These are phyloP conservation scores for Kalaharituber pfeilii DNA, from an alignment of 2,329 filamentous ascomycete genomes.

Conservation along the genomic window DNA sequence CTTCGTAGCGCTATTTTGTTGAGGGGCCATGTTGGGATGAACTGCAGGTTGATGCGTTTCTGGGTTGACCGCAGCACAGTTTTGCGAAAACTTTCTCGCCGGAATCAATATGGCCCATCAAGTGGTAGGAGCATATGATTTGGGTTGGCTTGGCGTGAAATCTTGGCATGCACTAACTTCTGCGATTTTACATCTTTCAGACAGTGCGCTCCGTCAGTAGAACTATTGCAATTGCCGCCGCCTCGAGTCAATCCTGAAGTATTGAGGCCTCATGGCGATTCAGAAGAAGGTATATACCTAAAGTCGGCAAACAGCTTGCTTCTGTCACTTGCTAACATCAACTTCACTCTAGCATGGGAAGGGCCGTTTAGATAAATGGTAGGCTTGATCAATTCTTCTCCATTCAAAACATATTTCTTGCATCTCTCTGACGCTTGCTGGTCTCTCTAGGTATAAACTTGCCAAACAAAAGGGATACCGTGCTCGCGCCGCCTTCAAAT, in stretches of 20 bases:
- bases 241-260: no score
- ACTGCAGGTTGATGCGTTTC: not conserved
- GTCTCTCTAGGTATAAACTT: slow-evolving; percentile 49
- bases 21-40: not conserved
- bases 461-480: slow-evolving; percentile 97
- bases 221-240: no score
- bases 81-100: not conserved
- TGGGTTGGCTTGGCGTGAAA: slow-evolving; percentile 2
- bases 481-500: slow-evolving; percentile 89
- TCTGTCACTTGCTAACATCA: slow-evolving; percentile 13
- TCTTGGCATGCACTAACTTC: slow-evolving; percentile 13
- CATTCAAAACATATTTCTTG: no score
- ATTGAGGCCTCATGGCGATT: slow-evolving; percentile 95
- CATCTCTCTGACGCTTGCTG: slow-evolving; percentile 4
- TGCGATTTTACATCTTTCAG: slow-evolving; percentile 5
- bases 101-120: no score
- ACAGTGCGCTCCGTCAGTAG: no score
- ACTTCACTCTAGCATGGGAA: slow-evolving; percentile 53
- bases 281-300: slow-evolving; percentile 57
- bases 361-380: slow-evolving; percentile 92
- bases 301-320: no score
- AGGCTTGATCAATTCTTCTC: not conserved
- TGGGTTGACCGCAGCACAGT: no score
- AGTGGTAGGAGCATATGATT: no score
- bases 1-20: not conserved